Evolutionary conservation across 2,329 filamentous ascomycete species (phyloP), one percentile per base, ranked within the genome.

Genomic region (Trichophyton rubrum): DNA sequence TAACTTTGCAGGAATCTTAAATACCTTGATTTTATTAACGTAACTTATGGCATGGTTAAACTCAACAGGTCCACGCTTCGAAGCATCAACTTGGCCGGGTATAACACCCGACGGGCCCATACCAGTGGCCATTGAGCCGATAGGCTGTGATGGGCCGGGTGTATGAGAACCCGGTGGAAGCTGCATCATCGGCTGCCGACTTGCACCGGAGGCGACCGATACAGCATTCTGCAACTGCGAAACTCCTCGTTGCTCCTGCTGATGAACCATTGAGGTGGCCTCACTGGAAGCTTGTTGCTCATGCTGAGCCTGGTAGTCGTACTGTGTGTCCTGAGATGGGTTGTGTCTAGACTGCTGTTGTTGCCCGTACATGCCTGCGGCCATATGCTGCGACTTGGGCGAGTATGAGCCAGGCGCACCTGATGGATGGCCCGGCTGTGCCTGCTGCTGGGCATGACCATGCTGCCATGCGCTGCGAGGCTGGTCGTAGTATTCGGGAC

Each of bases 31-130:
- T 77, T 99, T 99, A 72, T 99, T 99, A 60, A 99, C 93, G 69
- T 99, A 99, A 72, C 91, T 97, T 65, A 99, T 99, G 0, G 93
- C 93, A 75, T 99, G 93, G 71, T 99, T 99, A 74, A 99, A 99
- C 71, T 99, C 93, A 17, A 99, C 93, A 1, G 93, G 93, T 0
- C 91, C 92, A 60, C 91, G 85, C 70, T 93, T 95, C 73, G 95
- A 91, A 71, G 89, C 67, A 59, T 78, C 79, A 59, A 73, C 74
- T 60, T 78, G 75, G n/a, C 72, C 73, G 27, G 74, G 78, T 76
- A 73, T 82, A 76, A 75, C 86, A 74, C 74, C 83, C 76, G 66
- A 78, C 24, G 60, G 41, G 22, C 79, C 80, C 63, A 80, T 79
- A 51, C 83, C 84, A 47, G 83, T 84, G 67, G 86, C 89, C 61